Evolutionary conservation across 148 eudicot genomes (phyloP).

Genomic region (Fagopyrum homotropicum): DNA sequence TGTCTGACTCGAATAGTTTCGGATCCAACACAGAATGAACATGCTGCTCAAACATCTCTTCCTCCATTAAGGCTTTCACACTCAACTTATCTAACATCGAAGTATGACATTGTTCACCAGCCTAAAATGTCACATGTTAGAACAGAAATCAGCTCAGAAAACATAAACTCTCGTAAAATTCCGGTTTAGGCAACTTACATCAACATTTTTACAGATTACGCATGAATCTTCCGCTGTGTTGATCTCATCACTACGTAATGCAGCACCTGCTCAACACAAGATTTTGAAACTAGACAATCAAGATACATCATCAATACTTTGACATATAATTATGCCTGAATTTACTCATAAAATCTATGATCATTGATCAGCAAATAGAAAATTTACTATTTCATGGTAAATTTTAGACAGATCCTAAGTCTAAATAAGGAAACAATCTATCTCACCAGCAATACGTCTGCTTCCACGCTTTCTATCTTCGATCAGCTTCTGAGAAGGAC

Average conservation of each 20-base stretch:
- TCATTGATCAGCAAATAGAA: neutral
- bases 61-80: slow-evolving; percentile 86
- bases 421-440: neutral
- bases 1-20: slow-evolving; percentile 18
- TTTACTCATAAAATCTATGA: neutral
- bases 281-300: neutral
- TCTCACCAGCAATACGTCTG: slow-evolving; percentile 52
- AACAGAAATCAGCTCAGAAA: neutral
- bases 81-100: slow-evolving; percentile 32
- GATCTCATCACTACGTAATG: neutral
- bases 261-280: slow-evolving; percentile 9
- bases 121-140: neutral
- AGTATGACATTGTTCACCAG: slow-evolving; percentile 22
- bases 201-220: neutral
- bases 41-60: slow-evolving; percentile 60
- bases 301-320: neutral
- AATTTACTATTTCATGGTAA: neutral
- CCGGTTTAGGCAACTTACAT: neutral
- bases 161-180: neutral
- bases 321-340: neutral
- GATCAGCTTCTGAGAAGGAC: slow-evolving; percentile 54
- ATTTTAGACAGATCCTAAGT: neutral
- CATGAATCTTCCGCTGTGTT: neutral
- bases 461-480: slow-evolving; percentile 49
- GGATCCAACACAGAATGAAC: slow-evolving; percentile 13